Conservation (phyloP, 1,284 basidiomycete genomes). For the Bondarzewia mesenterica region DNA sequence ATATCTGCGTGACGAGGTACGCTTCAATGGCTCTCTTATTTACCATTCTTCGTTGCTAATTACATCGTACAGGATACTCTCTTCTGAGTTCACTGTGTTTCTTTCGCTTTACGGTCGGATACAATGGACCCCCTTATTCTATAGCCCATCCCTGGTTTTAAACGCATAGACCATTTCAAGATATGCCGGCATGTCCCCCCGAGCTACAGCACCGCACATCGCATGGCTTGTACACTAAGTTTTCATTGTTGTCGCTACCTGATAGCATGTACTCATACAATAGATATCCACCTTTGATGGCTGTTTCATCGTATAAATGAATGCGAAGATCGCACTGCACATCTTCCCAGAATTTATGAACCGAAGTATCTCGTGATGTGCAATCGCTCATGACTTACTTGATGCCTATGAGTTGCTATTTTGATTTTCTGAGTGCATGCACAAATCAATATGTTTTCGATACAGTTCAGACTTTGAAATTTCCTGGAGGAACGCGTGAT, state of each 20-base stretch:
- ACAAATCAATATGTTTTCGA: too few relatives aligned
- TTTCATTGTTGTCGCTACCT: not conserved
- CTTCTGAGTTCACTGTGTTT: not conserved
- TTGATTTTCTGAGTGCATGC: too few relatives aligned
- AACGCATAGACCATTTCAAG: not conserved
- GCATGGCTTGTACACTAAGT: not conserved
- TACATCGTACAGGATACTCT: not conserved
- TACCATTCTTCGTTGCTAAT: constrained; percentile 63
- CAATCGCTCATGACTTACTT: not conserved
- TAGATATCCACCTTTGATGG: too few relatives aligned
- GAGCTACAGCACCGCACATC: not conserved
- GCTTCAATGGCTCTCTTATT: constrained; percentile 11
- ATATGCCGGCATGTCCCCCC: constrained; percentile 1
- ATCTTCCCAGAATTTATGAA: too few relatives aligned
- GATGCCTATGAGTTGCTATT: not conserved
- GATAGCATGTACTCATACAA: not conserved
- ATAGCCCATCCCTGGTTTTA: not conserved
- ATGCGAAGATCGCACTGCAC: too few relatives aligned
- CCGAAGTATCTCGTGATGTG: too few relatives aligned
- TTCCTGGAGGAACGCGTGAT: not conserved
- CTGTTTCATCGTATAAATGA: too few relatives aligned
- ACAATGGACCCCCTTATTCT: not conserved
- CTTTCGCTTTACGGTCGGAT: not conserved
- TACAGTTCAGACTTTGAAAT: too few relatives aligned
- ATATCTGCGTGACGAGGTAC: constrained; percentile 90